Percentiles rank a stretch among this genome's conserved stretches.
Evolutionary conservation across 169 alveolate genomes (phyloP).

Genomic region (Plasmodium coatneyi): DNA sequence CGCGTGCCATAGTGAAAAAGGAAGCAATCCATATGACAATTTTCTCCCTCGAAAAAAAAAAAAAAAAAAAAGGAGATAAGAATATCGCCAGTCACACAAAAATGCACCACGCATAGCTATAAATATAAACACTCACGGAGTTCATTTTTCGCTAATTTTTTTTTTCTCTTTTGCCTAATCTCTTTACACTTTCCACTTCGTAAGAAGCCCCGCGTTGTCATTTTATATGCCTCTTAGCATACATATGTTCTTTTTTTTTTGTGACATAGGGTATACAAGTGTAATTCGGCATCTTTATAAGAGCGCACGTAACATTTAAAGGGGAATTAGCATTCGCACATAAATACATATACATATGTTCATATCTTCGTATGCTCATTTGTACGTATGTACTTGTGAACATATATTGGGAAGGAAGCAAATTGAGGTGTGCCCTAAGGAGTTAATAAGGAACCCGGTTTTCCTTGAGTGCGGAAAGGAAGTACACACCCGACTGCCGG

Average conservation of each 20-base stretch:
- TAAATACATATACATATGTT: neutral
- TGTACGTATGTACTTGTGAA: neutral
- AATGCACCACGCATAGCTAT: neutral
- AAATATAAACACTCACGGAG: neutral
- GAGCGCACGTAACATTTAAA: slow-evolving; percentile 20
- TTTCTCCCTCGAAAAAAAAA: neutral
- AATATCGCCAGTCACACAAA: neutral
- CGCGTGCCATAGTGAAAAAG: neutral
- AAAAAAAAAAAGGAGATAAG: neutral
- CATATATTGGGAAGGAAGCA: neutral
- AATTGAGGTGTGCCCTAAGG: neutral
- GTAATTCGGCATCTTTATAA: slow-evolving; percentile 1
- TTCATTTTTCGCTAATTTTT: neutral
- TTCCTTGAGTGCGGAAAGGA: neutral
- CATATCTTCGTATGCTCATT: neutral
- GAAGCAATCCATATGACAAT: neutral
- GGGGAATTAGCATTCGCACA: neutral
- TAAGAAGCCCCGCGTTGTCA: neutral
- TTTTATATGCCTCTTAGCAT: neutral
- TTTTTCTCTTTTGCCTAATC: neutral
- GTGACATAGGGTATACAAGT: neutral
- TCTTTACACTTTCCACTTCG: neutral
- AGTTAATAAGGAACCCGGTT: neutral
- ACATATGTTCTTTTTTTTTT: neutral
- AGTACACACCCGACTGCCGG: neutral